Conservation (phyloP, 2,329 filamentous ascomycete species). For the Chrysoporthe austroafricana region DNA sequence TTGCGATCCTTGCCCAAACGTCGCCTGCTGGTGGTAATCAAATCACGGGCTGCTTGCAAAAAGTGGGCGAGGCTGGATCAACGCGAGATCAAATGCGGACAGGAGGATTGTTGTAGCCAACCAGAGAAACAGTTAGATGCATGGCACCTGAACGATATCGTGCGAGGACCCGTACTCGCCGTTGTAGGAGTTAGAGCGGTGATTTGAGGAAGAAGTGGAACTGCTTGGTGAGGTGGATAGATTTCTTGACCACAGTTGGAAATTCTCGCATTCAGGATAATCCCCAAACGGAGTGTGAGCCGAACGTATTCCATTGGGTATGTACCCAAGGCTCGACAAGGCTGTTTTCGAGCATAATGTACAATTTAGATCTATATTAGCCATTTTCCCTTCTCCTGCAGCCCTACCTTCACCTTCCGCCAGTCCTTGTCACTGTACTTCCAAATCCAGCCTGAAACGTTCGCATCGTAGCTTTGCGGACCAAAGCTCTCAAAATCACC, state of each 20-base stretch:
- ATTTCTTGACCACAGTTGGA: no score
- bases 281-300: not conserved
- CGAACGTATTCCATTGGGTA: not conserved
- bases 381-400: not conserved
- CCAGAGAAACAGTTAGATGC: conserved; percentile 1
- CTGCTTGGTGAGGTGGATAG: conserved; percentile 20
- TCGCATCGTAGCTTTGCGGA: not conserved
- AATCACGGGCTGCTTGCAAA: not conserved
- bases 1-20: not conserved
- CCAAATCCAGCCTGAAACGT: conserved; percentile 1
- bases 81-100: not conserved
- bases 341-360: not conserved
- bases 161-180: conserved; percentile 35
- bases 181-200: conserved; percentile 33
- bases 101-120: not conserved
- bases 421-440: conserved; percentile 6
- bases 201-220: conserved; percentile 32
- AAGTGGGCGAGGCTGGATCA: not conserved
- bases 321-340: not conserved
- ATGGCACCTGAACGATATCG: conserved; percentile 27
- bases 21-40: not conserved
- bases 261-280: no score
- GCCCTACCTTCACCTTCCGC: not conserved
- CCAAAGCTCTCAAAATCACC: not conserved
- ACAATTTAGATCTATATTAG: not conserved